Evolutionary conservation across 179 eudicot genomes (phyloP), one percentile per base, ranked within the genome.

Genomic region (Actinidia chinensis): DNA sequence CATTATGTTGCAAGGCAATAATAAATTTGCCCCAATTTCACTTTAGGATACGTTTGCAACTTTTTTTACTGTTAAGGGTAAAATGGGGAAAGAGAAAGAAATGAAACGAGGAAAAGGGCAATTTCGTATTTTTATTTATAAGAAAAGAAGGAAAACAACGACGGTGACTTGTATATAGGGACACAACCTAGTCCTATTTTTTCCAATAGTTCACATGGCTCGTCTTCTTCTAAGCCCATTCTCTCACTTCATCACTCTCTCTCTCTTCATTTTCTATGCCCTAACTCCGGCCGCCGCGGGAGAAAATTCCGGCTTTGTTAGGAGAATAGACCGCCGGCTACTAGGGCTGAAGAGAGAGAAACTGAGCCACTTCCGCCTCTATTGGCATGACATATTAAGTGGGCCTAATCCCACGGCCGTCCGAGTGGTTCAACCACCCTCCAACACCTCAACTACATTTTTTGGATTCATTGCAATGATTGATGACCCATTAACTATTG

Each of bases 311-410:
- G 60, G 44, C 47, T 81, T 60, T 9, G 66, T 40, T 5, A 51
- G 64, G 47, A 3, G 59, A 22, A 7, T 61, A 3, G 47, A 70
- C 9, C 64, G 44, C 8, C 67, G 36, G 40, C 6, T 33, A 52
- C 8, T 66, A 9, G 59, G 59, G 7, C 60, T 77, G 4, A 48
- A 76, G 47, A 80, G 68, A 48, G 80, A 86, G 48, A 86, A 86
- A 28, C 59, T 77, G 5, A 82, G 85, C 81, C 87, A 85, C 54
- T 82, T 89, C n/a, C 80, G 74, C 0, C 7, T 90, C 9, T 91
- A 86, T 79, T 91, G 91, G 92, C 96, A 91, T 76, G 96, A 91
- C 82, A 58, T 84, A 14, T 5, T 80, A 0, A 71, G 82, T 36
- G 93, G 97, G 4, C 78, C 75, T 0, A 75, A 70, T 47, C 91